Evolutionary conservation across 805 yeast genomes (phyloP).

Genomic region (Wickerhamomyces xylosicus): DNA sequence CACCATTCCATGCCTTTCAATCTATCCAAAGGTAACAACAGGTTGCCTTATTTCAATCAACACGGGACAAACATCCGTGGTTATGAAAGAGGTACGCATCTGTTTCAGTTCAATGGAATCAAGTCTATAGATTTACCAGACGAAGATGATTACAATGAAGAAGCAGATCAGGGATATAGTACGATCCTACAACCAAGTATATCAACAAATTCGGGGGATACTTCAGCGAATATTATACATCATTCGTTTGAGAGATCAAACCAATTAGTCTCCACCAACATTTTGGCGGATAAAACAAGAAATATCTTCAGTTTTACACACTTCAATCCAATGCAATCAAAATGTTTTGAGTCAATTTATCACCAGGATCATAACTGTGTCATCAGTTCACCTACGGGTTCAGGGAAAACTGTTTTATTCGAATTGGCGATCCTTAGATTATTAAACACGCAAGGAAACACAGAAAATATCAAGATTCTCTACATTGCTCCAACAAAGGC

Average conservation of each 20-base stretch:
- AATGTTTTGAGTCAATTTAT: constrained; percentile 29
- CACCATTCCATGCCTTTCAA: neutral
- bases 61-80: constrained; percentile 1
- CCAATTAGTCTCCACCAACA: constrained; percentile 8
- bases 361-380: constrained; percentile 29
- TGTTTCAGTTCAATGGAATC: constrained; percentile 3
- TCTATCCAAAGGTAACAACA: neutral
- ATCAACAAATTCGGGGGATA: neutral
- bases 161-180: constrained; percentile 2
- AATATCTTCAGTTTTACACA: constrained; percentile 23
- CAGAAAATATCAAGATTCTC: constrained; percentile 23
- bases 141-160: neutral
- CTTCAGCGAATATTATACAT: constrained; percentile 7
- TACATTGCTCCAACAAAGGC: constrained; percentile 57
- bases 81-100: neutral
- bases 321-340: constrained; percentile 43
- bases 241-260: neutral
- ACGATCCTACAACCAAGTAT: constrained; percentile 1
- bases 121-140: constrained; percentile 3
- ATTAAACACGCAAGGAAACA: constrained; percentile 19
- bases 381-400: constrained; percentile 47
- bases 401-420: constrained; percentile 47
- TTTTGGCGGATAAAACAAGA: constrained; percentile 28
- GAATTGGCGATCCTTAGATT: constrained; percentile 38
- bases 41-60: neutral